These are phyloP conservation scores for Penicillium sp. DNA, from an alignment of 2,329 filamentous ascomycete genomes.

Conservation along the genomic window DNA sequence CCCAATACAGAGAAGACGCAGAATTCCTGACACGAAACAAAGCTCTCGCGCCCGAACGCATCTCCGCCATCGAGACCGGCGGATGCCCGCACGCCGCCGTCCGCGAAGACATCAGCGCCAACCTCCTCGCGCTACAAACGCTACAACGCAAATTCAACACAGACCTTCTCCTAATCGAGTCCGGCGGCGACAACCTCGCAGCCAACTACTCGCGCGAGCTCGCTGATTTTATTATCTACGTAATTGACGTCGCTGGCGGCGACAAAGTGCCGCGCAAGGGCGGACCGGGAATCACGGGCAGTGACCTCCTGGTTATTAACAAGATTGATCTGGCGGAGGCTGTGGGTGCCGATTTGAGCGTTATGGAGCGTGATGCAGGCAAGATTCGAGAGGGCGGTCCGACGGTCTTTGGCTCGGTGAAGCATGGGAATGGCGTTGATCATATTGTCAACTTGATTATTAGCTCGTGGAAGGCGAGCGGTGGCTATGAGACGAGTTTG, in stretches of 20 bases:
- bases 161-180: slow-evolving; percentile 89
- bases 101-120: slow-evolving; percentile 91
- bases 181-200: slow-evolving; percentile 91
- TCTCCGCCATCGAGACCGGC: slow-evolving; percentile 94
- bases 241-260: slow-evolving; percentile 93
- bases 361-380: slow-evolving; percentile 92
- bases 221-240: slow-evolving; percentile 97
- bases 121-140: slow-evolving; percentile 87
- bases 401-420: slow-evolving; percentile 96
- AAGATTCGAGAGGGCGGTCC: slow-evolving; percentile 96
- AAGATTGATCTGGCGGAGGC: slow-evolving; percentile 93
- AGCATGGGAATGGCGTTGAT: slow-evolving; percentile 78
- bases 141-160: slow-evolving; percentile 75
- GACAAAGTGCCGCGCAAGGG: slow-evolving; percentile 97
- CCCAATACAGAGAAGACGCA: slow-evolving; percentile 70
- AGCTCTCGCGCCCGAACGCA: slow-evolving; percentile 76
- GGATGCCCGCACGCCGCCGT: slow-evolving; percentile 96
- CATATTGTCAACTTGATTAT: slow-evolving; percentile 84
- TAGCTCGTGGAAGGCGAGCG: slow-evolving; percentile 89
- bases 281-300: slow-evolving; percentile 94
- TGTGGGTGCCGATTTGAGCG: slow-evolving; percentile 80
- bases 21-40: slow-evolving; percentile 89
- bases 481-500: slow-evolving; percentile 55
- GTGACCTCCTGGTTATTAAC: slow-evolving; percentile 88
- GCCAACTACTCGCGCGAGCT: slow-evolving; percentile 95